Evolutionary conservation across 768 basidiomycete species (phyloP), one percentile per base, ranked within the genome.

Genomic region (Rhizopogon roseolus): DNA sequence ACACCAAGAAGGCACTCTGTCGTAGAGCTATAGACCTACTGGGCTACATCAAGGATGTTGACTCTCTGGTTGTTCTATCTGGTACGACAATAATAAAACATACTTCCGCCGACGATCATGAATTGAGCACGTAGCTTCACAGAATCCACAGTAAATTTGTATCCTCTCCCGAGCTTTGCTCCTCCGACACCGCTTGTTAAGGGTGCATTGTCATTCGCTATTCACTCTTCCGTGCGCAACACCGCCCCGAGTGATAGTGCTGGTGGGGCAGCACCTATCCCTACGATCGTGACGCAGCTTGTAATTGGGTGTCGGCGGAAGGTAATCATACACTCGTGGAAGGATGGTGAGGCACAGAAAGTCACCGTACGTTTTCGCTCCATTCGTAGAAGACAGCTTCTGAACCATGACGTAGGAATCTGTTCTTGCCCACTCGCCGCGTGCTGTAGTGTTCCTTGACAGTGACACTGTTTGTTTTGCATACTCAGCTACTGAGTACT

Each of bases 251-350:
- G 70, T 37, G 66, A 60, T 25, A 54, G 49, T 19, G 19, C 6
- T 8, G 56, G 54, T 28, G 56, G 65, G 28, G 71, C 68, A 1
- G 76, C 75, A 28, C 72, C 79, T 9, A 84, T 88, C 32, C 85
- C 90, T 34, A 78, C 77, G 3, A 68, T 86, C 22, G 73, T 90
- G n/a, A 93, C 93, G 0, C 78, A 80, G 52, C 77, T 99, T 14
- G 76, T 91, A 11, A 78, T 97, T 4, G 96, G 94, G 27, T 97
- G 95, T 66, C 74, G 88, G 57, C 79, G 93, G 58, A 92, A 86
- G 65, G 81, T 90, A 6, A 85, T 94, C 1, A 71, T 97, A 14
- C 93, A 94, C 66, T 80, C 82, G 7, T 95, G 93, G 88, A 85
- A 80, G 57, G 91, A 94, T 61, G 89, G 91, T 16, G 86, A 93